A percentile compares a stretch with the other conserved stretches of the same genome.
Conservation (phyloP, 1,284 basidiomycete genomes). For the Malassezia caprae region DNA sequence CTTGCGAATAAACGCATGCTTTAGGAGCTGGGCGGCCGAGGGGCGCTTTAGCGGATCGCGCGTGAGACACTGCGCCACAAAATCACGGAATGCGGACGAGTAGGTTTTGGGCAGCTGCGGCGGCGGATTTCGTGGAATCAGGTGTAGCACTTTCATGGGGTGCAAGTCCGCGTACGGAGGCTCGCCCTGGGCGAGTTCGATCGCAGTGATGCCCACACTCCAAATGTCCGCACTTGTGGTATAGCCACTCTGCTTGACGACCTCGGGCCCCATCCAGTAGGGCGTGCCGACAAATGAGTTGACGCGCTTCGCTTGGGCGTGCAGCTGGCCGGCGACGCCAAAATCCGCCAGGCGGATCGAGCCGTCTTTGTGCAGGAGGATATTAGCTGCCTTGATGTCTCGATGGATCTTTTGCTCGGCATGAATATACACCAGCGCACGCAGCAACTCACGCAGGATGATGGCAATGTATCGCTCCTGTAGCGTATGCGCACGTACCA, state of each 20-base stretch:
- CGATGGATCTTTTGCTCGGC: conserved; percentile 91
- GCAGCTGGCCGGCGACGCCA: conserved; percentile 95
- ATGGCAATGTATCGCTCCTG: conserved; percentile 98
- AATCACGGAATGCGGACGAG: conserved; percentile 83
- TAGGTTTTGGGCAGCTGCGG: conserved; percentile 78
- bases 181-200: conserved; percentile 92
- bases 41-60: conserved; percentile 81
- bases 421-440: conserved; percentile 88
- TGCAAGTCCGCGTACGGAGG: conserved; percentile 95
- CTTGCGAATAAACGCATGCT: conserved; percentile 87
- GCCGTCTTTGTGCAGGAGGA: conserved; percentile 82
- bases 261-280: conserved; percentile 81
- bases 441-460: conserved; percentile 79
- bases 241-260: conserved; percentile 98
- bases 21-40: conserved; percentile 81
- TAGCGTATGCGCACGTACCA: conserved; percentile 69
- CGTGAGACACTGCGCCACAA: conserved; percentile 82
- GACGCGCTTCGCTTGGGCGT: conserved; percentile 87
- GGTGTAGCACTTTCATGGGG: conserved; percentile 95
- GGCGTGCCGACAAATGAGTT: conserved; percentile 80
- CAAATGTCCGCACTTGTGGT: conserved; percentile 93
- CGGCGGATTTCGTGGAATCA: conserved; percentile 94
- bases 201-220: conserved; percentile 68
- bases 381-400: conserved; percentile 97
- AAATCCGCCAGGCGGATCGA: conserved; percentile 98